Evolutionary conservation across 164 flowering plant species (phyloP).

Genomic region (Sedum album): DNA sequence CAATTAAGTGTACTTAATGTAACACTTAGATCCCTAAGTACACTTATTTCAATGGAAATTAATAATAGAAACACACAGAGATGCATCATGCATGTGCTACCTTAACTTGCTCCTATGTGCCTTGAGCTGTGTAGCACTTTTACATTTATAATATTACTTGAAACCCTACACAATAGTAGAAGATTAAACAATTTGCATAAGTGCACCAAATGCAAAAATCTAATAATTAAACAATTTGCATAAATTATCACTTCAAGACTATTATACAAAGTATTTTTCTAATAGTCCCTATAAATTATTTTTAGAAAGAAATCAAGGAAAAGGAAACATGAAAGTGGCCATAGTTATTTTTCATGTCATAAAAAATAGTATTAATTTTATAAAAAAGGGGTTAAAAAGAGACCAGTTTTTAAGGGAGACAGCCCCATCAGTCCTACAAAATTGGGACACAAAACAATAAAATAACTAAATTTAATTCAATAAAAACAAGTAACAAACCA

Average conservation of each 20-base stretch:
- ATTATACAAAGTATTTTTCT: no score
- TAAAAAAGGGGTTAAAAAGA: not conserved
- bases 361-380: not conserved
- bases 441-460: constrained; percentile 2
- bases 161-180: no score
- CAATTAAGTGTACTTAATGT: not conserved
- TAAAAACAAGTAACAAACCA: not conserved
- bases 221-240: no score
- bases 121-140: constrained; percentile 5
- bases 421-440: constrained; percentile 7
- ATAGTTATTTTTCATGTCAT: not conserved
- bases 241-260: no score
- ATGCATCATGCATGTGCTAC: not conserved
- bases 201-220: no score
- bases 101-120: not conserved
- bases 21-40: not conserved
- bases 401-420: constrained; percentile 3
- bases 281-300: no score
- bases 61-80: constrained; percentile 3
- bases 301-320: not conserved
- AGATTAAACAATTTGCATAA: no score
- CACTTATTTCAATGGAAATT: constrained; percentile 4
- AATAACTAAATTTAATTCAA: constrained; percentile 3
- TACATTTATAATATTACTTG: not conserved
- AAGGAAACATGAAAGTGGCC: not conserved